These are phyloP conservation scores for Sclerotinia minor DNA, from an alignment of 2,329 filamentous ascomycete genomes.

Conservation along the genomic window DNA sequence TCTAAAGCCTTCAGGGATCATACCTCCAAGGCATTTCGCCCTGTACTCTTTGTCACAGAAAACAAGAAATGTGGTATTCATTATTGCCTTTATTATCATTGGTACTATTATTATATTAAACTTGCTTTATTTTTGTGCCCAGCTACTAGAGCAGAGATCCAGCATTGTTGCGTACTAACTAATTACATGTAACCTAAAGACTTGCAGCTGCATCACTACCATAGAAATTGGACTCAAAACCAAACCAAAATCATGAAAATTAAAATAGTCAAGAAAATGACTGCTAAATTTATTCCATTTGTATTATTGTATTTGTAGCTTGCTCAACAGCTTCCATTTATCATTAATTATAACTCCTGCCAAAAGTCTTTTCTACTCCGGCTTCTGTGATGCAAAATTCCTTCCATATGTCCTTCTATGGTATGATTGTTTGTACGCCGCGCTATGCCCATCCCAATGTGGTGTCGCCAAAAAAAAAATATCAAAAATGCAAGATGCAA, in stretches of 20 bases:
- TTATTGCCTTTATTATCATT: not conserved
- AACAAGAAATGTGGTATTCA: not conserved
- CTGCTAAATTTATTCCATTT: not conserved
- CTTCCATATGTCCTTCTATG: constrained; percentile 16
- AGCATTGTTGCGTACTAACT: too few relatives aligned
- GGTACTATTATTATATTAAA: constrained; percentile 6
- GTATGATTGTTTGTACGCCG: constrained; percentile 15
- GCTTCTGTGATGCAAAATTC: constrained; percentile 17
- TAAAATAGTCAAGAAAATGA: not conserved
- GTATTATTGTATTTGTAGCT: constrained; percentile 6
- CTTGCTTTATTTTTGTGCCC: too few relatives aligned
- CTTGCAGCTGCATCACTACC: too few relatives aligned
- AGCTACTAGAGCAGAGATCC: too few relatives aligned
- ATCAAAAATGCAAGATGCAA: constrained; percentile 12
- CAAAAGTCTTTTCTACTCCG: not conserved
- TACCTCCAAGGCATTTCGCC: not conserved
- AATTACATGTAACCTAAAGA: too few relatives aligned
- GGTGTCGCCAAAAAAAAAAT: constrained; percentile 1
- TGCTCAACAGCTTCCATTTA: not conserved
- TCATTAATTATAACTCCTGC: constrained; percentile 18
- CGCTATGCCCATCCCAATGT: constrained; percentile 18
- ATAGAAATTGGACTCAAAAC: too few relatives aligned
- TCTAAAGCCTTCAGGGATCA: not conserved
- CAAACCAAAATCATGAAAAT: too few relatives aligned
- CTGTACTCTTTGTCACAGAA: constrained; percentile 3